A percentile compares a stretch with the other conserved stretches of the same genome.
phyloP scores from a whole-genome alignment of 768 basidiomycete species.

The Amanita inopinata region DNA sequence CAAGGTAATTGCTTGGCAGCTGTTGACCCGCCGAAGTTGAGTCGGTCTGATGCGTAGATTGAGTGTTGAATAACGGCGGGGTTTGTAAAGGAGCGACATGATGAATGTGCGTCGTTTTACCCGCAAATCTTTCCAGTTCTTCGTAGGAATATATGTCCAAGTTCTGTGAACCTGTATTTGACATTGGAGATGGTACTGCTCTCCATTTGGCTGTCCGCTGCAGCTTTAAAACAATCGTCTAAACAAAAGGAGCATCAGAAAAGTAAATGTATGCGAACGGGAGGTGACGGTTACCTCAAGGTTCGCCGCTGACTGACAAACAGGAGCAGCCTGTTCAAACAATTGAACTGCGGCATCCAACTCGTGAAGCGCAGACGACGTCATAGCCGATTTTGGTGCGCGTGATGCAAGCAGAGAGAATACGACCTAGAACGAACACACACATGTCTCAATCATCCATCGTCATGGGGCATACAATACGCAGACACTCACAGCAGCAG shows the following conservation, averaged over 20 bases:
- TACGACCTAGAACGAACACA: conserved; percentile 32
- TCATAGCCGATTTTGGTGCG: conserved; percentile 39
- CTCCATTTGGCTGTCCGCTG: conserved; percentile 35
- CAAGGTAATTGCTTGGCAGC: neutral
- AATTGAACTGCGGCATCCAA: conserved; percentile 32
- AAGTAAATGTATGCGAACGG: neutral
- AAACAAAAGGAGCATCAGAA: conserved; percentile 3
- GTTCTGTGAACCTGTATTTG: conserved; percentile 14
- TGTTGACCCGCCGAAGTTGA: neutral
- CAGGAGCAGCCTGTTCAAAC: conserved; percentile 37
- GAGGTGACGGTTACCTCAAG: conserved; percentile 26
- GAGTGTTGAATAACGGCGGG: neutral
- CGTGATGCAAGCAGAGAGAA: conserved; percentile 46
- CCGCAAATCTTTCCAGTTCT: conserved; percentile 48
- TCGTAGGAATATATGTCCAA: conserved; percentile 22
- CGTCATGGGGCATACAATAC: too few relatives aligned
- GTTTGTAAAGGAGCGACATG: conserved; percentile 13
- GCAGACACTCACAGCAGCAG: conserved; percentile 51
- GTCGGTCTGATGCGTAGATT: conserved; percentile 2
- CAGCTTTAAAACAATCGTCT: conserved; percentile 33
- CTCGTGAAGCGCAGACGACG: conserved; percentile 37
- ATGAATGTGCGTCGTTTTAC: conserved; percentile 29
- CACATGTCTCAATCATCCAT: too few relatives aligned
- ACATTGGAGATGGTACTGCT: conserved; percentile 18
- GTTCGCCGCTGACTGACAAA: conserved; percentile 35